Base-by-base conservation (phyloP, 164 flowering plant species). In the Warburgia ugandensis region DNA sequence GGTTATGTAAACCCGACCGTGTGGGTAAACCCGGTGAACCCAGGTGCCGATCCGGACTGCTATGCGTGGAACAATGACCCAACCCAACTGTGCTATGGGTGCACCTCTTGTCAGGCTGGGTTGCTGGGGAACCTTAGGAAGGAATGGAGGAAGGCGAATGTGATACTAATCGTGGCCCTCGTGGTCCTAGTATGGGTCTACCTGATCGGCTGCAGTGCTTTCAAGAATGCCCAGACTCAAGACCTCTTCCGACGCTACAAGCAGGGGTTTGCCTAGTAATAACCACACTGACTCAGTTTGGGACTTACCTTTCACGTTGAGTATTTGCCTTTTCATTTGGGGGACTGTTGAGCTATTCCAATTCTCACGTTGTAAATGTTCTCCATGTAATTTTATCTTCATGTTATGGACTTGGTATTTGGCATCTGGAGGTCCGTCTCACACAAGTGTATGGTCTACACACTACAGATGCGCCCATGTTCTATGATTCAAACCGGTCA, bases 91-190 rank as follows among this genome's bases (percentile, higher is more conserved):
- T 92, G 98, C 75, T 92, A 87, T 60, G 67, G 68, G 13, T 92
- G 98, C 77, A 70, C 68, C 44, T 59, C 94, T 4, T 88, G 98
- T 74, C 80, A 76, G 60, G 98, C 94, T 0, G 98, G 96, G 6
- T 59, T 91, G 42, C 50, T 91, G 20, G 96, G 95, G 22, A 87
- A 77, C 71, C 65, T 91, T 40, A 74, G 94, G 51, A 56, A 55
- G 50, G 96, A 91, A 65, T 91, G 98, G 98, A 81, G 95, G 70
- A 85, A 63, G 59, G 87, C 83, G 5, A 85, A 91, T 40, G 62
- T 78, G 28, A 61, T 87, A 32, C 65, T 92, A 17, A 80, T 88
- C 5, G 57, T 84, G 3, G 62, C 89, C 0, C 65, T 92, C 13
- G 88, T 88, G 41, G 76, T 69, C 4, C 76, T 92, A 9, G 80